Evolutionary conservation across 1,284 basidiomycete genomes (phyloP).

Genomic region (Ganoderma multipileum): DNA sequence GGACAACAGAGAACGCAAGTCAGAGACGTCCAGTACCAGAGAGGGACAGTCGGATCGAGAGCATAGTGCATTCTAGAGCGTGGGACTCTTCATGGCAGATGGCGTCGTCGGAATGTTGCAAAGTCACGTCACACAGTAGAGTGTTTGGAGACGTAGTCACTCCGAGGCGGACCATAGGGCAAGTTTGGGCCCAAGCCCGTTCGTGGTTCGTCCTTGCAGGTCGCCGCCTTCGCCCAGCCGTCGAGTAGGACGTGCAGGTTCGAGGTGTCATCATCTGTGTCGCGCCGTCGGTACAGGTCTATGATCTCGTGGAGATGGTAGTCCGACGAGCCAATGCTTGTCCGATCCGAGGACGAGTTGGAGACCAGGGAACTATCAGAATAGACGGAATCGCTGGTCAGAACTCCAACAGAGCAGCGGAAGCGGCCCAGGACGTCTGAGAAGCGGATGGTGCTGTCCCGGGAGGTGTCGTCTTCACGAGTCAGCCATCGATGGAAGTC

Average conservation of each 20-base stretch:
- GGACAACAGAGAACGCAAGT: neutral
- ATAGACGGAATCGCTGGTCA: neutral
- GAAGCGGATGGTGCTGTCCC: neutral
- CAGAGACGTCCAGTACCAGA: neutral
- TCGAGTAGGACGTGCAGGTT: neutral
- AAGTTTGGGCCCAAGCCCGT: neutral
- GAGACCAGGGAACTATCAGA: neutral
- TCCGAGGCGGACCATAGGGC: neutral
- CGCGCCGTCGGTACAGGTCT: neutral
- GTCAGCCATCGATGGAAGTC: neutral
- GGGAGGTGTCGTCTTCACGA: neutral
- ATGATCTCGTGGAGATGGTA: neutral
- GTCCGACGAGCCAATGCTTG: neutral
- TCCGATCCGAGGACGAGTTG: neutral
- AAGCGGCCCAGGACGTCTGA: slow-evolving; percentile 18
- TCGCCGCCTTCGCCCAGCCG: slow-evolving; percentile 1
- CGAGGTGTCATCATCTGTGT: neutral
- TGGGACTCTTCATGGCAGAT: neutral
- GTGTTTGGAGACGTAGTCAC: neutral
- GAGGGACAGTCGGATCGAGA: neutral
- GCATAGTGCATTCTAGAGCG: neutral
- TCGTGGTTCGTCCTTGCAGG: neutral
- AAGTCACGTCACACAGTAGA: neutral
- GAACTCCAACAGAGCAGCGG: neutral
- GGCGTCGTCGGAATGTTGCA: neutral